Percentiles rank a stretch among this genome's conserved stretches.
Evolutionary conservation across 2,329 filamentous ascomycete genomes (phyloP).

Genomic region (Fusarium acutatum): DNA sequence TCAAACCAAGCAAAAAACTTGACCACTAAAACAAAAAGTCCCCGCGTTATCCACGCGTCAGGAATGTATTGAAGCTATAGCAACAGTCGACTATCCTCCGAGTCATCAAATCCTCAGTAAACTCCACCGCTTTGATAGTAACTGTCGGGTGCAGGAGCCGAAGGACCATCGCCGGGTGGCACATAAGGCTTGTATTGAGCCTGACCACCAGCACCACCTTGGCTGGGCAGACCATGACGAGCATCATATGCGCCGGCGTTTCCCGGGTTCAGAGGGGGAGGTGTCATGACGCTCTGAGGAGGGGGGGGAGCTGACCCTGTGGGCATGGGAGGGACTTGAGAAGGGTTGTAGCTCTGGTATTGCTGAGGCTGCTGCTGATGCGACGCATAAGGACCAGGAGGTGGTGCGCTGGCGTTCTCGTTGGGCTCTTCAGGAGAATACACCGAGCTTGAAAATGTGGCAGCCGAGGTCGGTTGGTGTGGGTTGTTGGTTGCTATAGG

Average conservation of each 20-base stretch:
- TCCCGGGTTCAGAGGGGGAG: constrained; percentile 55
- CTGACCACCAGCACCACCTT: constrained; percentile 47
- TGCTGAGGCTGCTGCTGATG: constrained; percentile 48
- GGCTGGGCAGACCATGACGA: constrained; percentile 60
- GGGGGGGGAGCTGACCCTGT: constrained; percentile 45
- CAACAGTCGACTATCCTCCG: not conserved
- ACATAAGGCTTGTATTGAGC: constrained; percentile 70
- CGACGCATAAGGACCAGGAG: constrained; percentile 41
- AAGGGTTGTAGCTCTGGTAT: constrained; percentile 55
- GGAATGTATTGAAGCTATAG: constrained; percentile 13
- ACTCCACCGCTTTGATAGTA: constrained; percentile 61
- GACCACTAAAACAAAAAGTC: not conserved
- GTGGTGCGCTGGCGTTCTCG: constrained; percentile 42
- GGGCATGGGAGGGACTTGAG: constrained; percentile 53
- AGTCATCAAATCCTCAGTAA: constrained; percentile 37
- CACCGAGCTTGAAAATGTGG: constrained; percentile 56
- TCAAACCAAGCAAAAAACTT: not conserved
- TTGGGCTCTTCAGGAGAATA: constrained; percentile 58
- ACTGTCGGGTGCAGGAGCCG: constrained; percentile 62
- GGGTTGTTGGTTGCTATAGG: constrained; percentile 67
- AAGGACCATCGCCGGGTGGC: constrained; percentile 57
- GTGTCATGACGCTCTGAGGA: constrained; percentile 47
- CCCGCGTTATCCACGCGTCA: not conserved
- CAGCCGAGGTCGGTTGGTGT: constrained; percentile 45
- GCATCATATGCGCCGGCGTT: constrained; percentile 58